These are phyloP conservation scores for Dioscorea cayenensis DNA, from an alignment of 116 monocot genomes.

Conservation along the genomic window DNA sequence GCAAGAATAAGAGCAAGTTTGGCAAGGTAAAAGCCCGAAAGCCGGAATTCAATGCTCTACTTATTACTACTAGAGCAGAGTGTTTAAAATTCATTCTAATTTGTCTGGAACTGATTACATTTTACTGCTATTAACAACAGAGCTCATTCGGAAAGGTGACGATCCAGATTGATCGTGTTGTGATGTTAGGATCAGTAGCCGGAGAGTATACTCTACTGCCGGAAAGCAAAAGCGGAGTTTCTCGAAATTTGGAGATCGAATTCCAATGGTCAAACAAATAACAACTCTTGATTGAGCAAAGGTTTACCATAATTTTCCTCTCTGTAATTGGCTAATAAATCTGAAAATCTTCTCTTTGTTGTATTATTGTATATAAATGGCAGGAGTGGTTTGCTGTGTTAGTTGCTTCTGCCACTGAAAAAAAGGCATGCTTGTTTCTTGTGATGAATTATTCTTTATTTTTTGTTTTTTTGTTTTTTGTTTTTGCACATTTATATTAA, in stretches of 20 bases:
- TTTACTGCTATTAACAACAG: conserved; percentile 28
- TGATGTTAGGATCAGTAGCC: conserved; percentile 93
- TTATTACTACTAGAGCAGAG: neutral
- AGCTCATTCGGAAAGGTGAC: conserved; percentile 93
- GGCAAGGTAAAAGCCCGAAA: conserved; percentile 71
- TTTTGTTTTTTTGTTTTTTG: neutral
- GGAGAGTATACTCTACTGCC: conserved; percentile 93
- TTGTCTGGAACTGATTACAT: neutral
- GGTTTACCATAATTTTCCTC: neutral
- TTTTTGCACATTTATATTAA: neutral
- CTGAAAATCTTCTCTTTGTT: neutral
- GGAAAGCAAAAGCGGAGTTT: conserved; percentile 88
- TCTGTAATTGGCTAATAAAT: too few relatives aligned
- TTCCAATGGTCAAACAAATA: conserved; percentile 98
- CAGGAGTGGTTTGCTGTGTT: neutral
- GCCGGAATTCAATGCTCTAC: neutral
- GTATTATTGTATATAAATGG: conserved; percentile 10
- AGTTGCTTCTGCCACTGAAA: neutral
- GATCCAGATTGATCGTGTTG: conserved; percentile 95
- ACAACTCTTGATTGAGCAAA: neutral
- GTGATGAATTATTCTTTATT: conserved; percentile 7
- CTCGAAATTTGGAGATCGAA: conserved; percentile 89
- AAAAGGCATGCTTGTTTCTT: neutral
- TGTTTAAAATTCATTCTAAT: neutral
- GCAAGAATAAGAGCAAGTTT: conserved; percentile 99